A percentile compares a stretch with the other conserved stretches of the same genome.
Conservation (phyloP, 2,329 filamentous ascomycete species). For the Immersiporthe knoxdaviesiana region DNA sequence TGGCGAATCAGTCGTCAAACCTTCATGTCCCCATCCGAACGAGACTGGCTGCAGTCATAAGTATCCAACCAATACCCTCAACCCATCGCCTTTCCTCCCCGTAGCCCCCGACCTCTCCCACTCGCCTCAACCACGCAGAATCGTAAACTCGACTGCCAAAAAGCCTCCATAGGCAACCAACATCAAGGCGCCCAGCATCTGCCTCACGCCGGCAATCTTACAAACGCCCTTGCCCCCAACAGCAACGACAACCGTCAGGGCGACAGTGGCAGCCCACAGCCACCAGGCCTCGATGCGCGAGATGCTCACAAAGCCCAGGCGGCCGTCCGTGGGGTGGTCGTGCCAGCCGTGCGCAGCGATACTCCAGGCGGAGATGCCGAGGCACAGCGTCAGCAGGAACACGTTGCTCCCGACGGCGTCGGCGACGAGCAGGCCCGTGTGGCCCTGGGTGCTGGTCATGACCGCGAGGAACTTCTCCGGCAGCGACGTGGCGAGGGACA, state of each 20-base stretch:
- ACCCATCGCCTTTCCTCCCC: neutral
- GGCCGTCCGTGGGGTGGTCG: conserved; percentile 24
- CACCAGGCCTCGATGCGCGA: conserved; percentile 29
- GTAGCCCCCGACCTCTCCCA: neutral
- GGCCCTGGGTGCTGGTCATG: conserved; percentile 49
- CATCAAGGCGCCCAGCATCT: conserved; percentile 25
- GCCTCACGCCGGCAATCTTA: conserved; percentile 24
- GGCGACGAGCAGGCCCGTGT: conserved; percentile 54
- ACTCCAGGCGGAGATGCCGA: conserved; percentile 40
- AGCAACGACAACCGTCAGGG: conserved; percentile 16
- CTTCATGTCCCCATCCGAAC: neutral
- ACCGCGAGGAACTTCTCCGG: conserved; percentile 58
- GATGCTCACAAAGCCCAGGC: conserved; percentile 18
- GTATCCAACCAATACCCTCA: neutral
- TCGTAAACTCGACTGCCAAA: conserved; percentile 25
- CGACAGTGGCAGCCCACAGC: conserved; percentile 24
- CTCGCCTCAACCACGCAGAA: conserved; percentile 21
- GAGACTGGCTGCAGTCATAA: neutral
- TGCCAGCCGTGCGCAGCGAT: conserved; percentile 27
- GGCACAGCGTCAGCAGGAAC: conserved; percentile 55
- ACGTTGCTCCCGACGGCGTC: conserved; percentile 59
- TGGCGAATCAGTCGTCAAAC: neutral
- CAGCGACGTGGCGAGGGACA: conserved; percentile 49
- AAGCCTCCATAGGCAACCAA: conserved; percentile 28
- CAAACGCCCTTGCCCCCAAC: conserved; percentile 21